Evolutionary conservation across 257 asterid species (phyloP).

Genomic region (Solanum chmielewskii): DNA sequence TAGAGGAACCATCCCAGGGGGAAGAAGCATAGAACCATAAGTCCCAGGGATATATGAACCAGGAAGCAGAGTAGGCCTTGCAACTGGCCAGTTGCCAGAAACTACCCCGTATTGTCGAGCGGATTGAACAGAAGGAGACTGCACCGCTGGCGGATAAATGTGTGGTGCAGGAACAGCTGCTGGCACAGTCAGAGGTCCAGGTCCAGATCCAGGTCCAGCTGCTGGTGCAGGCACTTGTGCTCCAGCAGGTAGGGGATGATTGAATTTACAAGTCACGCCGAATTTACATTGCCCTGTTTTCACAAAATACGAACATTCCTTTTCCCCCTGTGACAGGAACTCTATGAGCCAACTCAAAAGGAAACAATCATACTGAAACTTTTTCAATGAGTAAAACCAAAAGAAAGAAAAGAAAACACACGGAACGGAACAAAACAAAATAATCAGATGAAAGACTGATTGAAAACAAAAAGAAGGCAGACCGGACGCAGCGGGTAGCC

Average conservation of each 20-base stretch:
- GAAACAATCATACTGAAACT: neutral
- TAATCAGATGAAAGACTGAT: neutral
- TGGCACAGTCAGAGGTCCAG: constrained; percentile 43
- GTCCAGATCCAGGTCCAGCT: constrained; percentile 17
- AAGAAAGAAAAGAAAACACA: constrained; percentile 2
- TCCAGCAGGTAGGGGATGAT: constrained; percentile 93
- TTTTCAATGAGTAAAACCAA: neutral
- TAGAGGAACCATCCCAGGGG: constrained; percentile 71
- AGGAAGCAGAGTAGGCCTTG: constrained; percentile 61
- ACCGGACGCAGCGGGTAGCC: constrained; percentile 96
- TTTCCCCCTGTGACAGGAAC: constrained; percentile 68
- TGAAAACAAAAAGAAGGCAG: constrained; percentile 9
- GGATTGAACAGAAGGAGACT: constrained; percentile 58
- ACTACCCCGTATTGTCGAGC: constrained; percentile 76
- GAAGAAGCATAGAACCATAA: constrained; percentile 64
- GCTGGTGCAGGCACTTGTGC: constrained; percentile 31
- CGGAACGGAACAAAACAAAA: neutral
- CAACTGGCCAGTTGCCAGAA: constrained; percentile 82
- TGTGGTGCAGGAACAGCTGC: constrained; percentile 39
- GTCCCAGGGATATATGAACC: constrained; percentile 67
- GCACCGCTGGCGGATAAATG: constrained; percentile 38
- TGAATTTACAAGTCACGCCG: constrained; percentile 86
- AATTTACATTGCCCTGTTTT: constrained; percentile 93
- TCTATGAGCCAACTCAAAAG: constrained; percentile 10
- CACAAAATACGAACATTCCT: constrained; percentile 75